Conservation (phyloP, 495 filamentous ascomycete genomes). For the Hypoxylon intermedium region DNA sequence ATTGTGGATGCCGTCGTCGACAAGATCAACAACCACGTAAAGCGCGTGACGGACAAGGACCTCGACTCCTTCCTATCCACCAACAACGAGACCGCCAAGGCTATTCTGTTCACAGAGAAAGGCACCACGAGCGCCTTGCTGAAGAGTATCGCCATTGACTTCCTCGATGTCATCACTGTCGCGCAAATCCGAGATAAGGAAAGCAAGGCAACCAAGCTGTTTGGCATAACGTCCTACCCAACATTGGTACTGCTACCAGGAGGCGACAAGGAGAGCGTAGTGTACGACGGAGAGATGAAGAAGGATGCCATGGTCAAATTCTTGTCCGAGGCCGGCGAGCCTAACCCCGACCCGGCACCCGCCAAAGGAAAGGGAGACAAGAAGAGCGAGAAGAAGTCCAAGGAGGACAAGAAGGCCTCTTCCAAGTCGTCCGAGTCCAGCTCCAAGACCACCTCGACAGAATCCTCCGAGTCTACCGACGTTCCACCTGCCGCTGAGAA, state of each 20-base stretch:
- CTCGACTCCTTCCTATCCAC: conserved; percentile 76
- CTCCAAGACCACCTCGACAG: conserved; percentile 48
- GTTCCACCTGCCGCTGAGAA: conserved; percentile 51
- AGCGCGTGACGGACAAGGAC: conserved; percentile 77
- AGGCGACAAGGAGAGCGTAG: conserved; percentile 68
- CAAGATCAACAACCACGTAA: conserved; percentile 91
- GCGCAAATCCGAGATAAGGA: conserved; percentile 90
- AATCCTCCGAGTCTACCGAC: conserved; percentile 51
- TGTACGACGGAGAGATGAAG: conserved; percentile 85
- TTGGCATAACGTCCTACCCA: conserved; percentile 79
- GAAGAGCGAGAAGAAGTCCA: conserved; percentile 56
- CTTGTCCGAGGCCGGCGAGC: conserved; percentile 75
- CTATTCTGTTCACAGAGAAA: conserved; percentile 93
- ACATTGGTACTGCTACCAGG: conserved; percentile 82
- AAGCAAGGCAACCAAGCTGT: conserved; percentile 70
- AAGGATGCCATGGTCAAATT: conserved; percentile 84
- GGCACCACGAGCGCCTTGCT: conserved; percentile 83
- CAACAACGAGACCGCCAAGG: conserved; percentile 79
- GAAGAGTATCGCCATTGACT: conserved; percentile 88
- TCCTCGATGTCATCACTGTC: conserved; percentile 79
- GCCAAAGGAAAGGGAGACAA: conserved; percentile 59
- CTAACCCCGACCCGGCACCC: conserved; percentile 75
- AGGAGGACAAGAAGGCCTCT: conserved; percentile 61
- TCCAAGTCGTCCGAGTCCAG: conserved; percentile 51
- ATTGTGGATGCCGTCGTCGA: conserved; percentile 87